Base-by-base conservation (phyloP, 1,139 yeast genomes). In the Protomyces macrosporus region DNA sequence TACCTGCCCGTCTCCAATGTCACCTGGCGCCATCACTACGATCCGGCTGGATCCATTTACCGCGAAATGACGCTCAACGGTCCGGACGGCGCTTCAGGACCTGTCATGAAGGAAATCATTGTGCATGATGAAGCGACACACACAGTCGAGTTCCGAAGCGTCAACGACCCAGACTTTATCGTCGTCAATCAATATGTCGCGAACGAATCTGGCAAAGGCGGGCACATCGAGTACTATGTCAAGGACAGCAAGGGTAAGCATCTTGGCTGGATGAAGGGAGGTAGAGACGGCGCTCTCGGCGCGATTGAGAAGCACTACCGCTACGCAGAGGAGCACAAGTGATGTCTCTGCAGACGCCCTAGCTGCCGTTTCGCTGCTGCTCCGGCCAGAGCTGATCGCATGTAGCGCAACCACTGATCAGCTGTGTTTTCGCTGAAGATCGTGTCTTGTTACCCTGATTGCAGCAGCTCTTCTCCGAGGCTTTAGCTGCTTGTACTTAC, bases 221-320 rank as follows among this genome's bases (percentile, higher is more conserved):
- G 56, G 6, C 51, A 55, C 9, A 58, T 58, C 40, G 62, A 58
- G 62, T 58, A 58, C 36, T 48, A 51, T 23, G 53, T 58, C 53
- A 55, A 58, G 37, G 45, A 42, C 23, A 52, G 53, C 35, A 30
- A 58, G 32, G 62, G 56, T 16, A 40, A 51, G 14, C 33, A 39
- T 34, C 53, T 58, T 16, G 62, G 62, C 42, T 58, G 62, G 62
- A 45, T 45, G 62, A 52, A 51, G 45, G 56, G 62, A 5, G 48
- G 45, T 7, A 40, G 62, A 4, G 62, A 58, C 2, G 62, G 52
- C 45, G 53, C 56, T 30, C 12, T 34, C 35, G 52, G 33, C n/a
- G 62, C 62, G 14, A 58, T 58, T 52, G 45, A 51, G 34, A 55
- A 55, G 14, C 62, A 58, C 32, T 58, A 58, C 23, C 45, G 45